phyloP scores from a whole-genome alignment of 208 protist species.

The Angomonas ambiguus region DNA sequence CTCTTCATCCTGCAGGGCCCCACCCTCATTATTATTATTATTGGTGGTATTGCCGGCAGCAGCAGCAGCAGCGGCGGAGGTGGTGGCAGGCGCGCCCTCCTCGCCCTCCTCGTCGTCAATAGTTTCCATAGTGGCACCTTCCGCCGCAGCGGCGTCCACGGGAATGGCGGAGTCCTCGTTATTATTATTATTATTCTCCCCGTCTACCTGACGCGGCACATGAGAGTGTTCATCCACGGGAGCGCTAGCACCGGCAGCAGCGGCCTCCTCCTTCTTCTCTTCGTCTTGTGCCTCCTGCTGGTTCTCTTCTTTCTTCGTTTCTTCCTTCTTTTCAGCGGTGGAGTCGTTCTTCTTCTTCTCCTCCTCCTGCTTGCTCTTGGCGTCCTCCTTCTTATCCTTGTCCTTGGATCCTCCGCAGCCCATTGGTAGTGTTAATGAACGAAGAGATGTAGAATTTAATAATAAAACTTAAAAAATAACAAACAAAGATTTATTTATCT shows the following conservation, averaged over 20 bases:
- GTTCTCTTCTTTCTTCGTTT: background rate
- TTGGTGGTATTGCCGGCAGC: background rate
- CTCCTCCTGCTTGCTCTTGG: slow-evolving; percentile 10
- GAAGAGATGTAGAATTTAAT: background rate
- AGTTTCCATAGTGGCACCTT: background rate
- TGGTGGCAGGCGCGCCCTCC: background rate
- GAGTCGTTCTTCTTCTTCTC: slow-evolving; percentile 12
- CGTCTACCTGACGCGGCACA: background rate
- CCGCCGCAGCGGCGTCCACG: background rate
- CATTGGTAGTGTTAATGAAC: background rate
- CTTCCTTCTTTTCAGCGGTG: background rate
- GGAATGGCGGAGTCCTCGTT: background rate
- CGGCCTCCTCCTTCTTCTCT: background rate
- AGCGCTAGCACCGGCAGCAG: background rate
- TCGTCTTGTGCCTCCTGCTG: background rate
- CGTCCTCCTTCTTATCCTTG: slow-evolving; percentile 2
- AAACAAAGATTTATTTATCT: slow-evolving; percentile 1
- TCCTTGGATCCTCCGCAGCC: slow-evolving; percentile 15
- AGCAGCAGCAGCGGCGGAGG: background rate
- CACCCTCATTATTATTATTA: background rate
- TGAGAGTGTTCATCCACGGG: background rate
- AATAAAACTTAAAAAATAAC: slow-evolving; percentile 8
- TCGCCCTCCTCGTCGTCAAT: background rate
- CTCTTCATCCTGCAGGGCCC: background rate
- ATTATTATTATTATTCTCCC: background rate